These are phyloP conservation scores for Ophiorrhiza pumila DNA, from an alignment of 257 asterid genomes.

Conservation along the genomic window DNA sequence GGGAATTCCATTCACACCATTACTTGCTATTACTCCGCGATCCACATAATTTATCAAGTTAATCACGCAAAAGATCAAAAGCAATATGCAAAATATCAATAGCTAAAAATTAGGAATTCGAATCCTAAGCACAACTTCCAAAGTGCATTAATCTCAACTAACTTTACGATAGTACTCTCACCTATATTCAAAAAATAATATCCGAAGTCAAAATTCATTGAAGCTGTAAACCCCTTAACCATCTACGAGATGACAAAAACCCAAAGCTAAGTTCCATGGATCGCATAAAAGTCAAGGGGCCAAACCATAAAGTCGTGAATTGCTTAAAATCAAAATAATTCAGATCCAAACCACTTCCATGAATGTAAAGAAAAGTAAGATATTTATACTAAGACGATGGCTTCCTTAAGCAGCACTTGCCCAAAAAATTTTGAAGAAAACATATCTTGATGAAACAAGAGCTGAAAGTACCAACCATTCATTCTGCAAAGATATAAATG, in stretches of 20 bases:
- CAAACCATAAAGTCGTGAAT: not conserved
- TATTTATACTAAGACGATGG: not conserved
- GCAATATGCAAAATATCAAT: conserved; percentile 28
- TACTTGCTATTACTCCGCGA: conserved; percentile 40
- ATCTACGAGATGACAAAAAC: not conserved
- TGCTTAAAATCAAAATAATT: not conserved
- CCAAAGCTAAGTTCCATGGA: not conserved
- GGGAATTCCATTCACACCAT: conserved; percentile 36
- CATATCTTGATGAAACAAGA: not conserved
- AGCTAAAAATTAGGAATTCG: not conserved
- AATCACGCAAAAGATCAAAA: conserved; percentile 30
- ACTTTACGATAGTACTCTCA: not conserved
- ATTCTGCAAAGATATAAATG: conserved; percentile 23
- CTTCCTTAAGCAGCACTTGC: not conserved
- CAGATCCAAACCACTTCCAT: not conserved
- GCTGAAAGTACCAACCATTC: conserved; percentile 6
- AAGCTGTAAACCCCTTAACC: not conserved
- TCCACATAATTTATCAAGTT: conserved; percentile 35
- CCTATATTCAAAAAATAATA: not conserved
- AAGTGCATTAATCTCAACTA: not conserved
- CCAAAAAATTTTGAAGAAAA: not conserved
- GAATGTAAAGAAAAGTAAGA: not conserved
- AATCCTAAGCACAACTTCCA: not conserved
- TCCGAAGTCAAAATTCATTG: not conserved
- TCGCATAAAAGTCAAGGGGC: not conserved